Evolutionary conservation across 768 basidiomycete genomes (phyloP).

Genomic region (Russula lepida): DNA sequence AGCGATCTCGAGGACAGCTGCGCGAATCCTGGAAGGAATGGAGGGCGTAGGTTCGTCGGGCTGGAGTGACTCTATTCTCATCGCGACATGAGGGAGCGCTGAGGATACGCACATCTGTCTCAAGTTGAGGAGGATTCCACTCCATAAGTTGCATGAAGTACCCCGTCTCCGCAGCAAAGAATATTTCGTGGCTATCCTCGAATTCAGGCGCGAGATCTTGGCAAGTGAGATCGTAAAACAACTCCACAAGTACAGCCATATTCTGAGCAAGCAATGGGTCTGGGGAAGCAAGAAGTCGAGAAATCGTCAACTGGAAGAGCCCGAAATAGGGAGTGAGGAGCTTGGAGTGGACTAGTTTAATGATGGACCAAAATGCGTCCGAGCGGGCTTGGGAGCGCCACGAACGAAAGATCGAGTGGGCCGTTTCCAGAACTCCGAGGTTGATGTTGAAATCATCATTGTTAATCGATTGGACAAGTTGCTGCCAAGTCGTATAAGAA

Average conservation of each 20-base stretch:
- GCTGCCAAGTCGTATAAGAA: slow-evolving; percentile 31
- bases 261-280: slow-evolving; percentile 53
- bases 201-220: slow-evolving; percentile 93
- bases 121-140: slow-evolving; percentile 67
- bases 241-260: slow-evolving; percentile 70
- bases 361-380: slow-evolving; percentile 78
- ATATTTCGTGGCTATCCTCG: slow-evolving; percentile 78
- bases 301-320: slow-evolving; percentile 64
- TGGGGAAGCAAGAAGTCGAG: slow-evolving; percentile 39
- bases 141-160: slow-evolving; percentile 74
- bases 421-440: slow-evolving; percentile 84
- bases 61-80: slow-evolving; percentile 30
- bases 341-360: slow-evolving; percentile 80
- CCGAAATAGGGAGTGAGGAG: slow-evolving; percentile 81
- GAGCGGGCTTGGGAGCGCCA: slow-evolving; percentile 91
- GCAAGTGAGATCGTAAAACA: slow-evolving; percentile 90
- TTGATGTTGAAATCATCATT: slow-evolving; percentile 76
- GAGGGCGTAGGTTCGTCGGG: slow-evolving; percentile 77
- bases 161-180: slow-evolving; percentile 63
- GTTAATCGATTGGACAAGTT: slow-evolving; percentile 81
- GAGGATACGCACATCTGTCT: slow-evolving; percentile 51
- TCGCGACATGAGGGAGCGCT: background rate
- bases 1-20: slow-evolving; percentile 81
- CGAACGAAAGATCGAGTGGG: slow-evolving; percentile 89
- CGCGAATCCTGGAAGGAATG: slow-evolving; percentile 83